These are phyloP conservation scores for Trematosphaeria pertusa DNA, from an alignment of 2,329 filamentous ascomycete genomes.

Conservation along the genomic window DNA sequence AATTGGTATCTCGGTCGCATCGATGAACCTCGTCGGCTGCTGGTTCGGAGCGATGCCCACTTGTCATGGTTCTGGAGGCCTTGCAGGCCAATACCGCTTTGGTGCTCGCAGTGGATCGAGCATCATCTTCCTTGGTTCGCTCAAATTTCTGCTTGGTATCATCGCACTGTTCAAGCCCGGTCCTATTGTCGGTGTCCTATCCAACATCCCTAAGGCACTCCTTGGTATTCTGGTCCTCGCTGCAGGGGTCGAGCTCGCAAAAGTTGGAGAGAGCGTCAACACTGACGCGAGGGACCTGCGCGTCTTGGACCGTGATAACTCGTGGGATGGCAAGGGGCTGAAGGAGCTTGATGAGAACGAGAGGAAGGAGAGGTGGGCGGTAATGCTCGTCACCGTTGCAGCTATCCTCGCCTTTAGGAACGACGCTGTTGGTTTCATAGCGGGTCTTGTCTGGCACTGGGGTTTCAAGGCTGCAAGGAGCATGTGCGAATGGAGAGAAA, in stretches of 20 bases:
- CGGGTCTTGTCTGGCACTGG: constrained; percentile 80
- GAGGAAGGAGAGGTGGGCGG: constrained; percentile 77
- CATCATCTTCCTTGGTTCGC: constrained; percentile 76
- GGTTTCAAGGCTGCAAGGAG: constrained; percentile 57
- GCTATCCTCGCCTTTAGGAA: constrained; percentile 86
- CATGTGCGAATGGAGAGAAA: constrained; percentile 33
- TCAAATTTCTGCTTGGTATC: constrained; percentile 79
- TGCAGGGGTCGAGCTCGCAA: constrained; percentile 84
- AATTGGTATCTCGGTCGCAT: constrained; percentile 79
- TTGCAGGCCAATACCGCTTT: constrained; percentile 91
- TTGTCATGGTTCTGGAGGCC: constrained; percentile 89
- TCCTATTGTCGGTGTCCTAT: constrained; percentile 73
- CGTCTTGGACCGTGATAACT: constrained; percentile 42
- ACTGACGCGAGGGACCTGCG: constrained; percentile 69
- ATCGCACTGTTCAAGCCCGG: constrained; percentile 67
- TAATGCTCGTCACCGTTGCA: constrained; percentile 89
- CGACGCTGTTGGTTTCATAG: constrained; percentile 84
- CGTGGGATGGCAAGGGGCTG: constrained; percentile 52
- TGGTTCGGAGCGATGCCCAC: constrained; percentile 97
- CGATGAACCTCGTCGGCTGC: constrained; percentile 83
- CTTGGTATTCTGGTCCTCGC: constrained; percentile 90
- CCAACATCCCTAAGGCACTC: constrained; percentile 75
- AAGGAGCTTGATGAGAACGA: constrained; percentile 70
- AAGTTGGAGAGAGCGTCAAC: constrained; percentile 84
- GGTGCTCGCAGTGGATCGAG: constrained; percentile 87